Percentiles rank a stretch among this genome's conserved stretches.
Conservation (phyloP, 495 filamentous ascomycete species). For the Hyaloscypha bicolor region DNA sequence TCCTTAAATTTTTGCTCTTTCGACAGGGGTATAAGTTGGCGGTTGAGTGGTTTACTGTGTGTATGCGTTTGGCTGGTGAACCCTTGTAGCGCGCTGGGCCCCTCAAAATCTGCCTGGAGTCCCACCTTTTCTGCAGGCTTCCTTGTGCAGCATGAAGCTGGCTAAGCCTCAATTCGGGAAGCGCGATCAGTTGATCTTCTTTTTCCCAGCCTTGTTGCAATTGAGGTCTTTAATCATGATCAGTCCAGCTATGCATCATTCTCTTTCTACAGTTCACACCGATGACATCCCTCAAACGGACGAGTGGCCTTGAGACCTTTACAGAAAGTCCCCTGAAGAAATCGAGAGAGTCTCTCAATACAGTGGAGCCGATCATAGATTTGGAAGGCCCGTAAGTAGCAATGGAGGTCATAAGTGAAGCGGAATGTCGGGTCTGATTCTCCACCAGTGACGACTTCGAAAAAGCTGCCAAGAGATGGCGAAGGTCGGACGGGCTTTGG, state of each 20-base stretch:
- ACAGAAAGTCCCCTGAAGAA: neutral
- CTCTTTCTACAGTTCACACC: neutral
- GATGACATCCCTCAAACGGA: neutral
- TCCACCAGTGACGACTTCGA: constrained; percentile 4
- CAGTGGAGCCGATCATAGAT: neutral
- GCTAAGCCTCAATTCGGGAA: neutral
- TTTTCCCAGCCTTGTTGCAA: neutral
- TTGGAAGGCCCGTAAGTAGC: constrained; percentile 8
- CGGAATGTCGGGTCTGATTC: neutral
- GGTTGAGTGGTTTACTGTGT: no score
- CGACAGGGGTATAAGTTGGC: no score
- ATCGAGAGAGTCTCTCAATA: neutral
- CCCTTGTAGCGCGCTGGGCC: neutral
- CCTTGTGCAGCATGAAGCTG: neutral
- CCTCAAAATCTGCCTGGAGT: neutral
- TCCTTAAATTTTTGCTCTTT: no score
- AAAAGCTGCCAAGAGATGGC: neutral
- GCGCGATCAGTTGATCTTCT: neutral
- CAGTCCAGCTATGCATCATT: neutral
- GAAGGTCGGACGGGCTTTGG: neutral
- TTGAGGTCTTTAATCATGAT: neutral
- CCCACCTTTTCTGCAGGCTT: neutral
- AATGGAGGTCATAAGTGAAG: no score
- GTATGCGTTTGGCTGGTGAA: no score
- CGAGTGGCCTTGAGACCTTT: neutral